These are phyloP conservation scores for Pleodorina starrii DNA, from an alignment of 139 green algal genomes.

Conservation along the genomic window DNA sequence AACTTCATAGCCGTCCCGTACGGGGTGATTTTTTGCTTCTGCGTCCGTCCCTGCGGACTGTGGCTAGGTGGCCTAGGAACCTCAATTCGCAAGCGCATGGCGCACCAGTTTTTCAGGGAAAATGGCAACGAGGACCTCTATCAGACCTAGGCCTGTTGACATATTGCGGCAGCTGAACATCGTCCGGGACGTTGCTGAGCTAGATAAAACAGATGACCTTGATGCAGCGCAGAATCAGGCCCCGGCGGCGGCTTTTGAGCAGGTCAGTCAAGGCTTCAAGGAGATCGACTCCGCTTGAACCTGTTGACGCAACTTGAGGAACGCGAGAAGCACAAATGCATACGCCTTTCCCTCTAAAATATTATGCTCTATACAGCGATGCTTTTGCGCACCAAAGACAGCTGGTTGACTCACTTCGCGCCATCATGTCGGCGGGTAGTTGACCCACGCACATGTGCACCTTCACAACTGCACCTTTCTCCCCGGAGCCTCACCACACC, in stretches of 20 bases:
- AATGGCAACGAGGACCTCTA: constrained; percentile 61
- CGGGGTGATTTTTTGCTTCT: background rate
- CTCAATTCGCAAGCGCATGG: constrained; percentile 3
- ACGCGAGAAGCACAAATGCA: background rate
- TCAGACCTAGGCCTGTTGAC: constrained; percentile 84
- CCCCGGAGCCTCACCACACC: background rate
- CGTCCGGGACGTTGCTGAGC: constrained; percentile 78
- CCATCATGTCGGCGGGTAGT: constrained; percentile 42
- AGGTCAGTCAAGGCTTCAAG: constrained; percentile 24
- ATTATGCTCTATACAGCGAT: constrained; percentile 27
- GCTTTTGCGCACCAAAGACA: background rate
- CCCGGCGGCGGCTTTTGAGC: constrained; percentile 1
- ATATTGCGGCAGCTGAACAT: constrained; percentile 79
- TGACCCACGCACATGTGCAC: constrained; percentile 25
- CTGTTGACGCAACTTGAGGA: constrained; percentile 31
- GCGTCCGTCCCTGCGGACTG: background rate
- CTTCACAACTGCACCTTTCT: background rate
- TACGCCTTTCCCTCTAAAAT: background rate
- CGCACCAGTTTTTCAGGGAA: constrained; percentile 1
- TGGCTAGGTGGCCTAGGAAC: background rate
- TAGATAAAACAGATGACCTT: constrained; percentile 78
- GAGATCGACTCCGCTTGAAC: constrained; percentile 8
- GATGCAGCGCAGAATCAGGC: constrained; percentile 47
- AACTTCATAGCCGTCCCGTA: constrained; percentile 21
- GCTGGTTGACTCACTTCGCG: background rate